Base-by-base conservation (phyloP, 2,329 filamentous ascomycete genomes). In the Monosporascus sp. region DNA sequence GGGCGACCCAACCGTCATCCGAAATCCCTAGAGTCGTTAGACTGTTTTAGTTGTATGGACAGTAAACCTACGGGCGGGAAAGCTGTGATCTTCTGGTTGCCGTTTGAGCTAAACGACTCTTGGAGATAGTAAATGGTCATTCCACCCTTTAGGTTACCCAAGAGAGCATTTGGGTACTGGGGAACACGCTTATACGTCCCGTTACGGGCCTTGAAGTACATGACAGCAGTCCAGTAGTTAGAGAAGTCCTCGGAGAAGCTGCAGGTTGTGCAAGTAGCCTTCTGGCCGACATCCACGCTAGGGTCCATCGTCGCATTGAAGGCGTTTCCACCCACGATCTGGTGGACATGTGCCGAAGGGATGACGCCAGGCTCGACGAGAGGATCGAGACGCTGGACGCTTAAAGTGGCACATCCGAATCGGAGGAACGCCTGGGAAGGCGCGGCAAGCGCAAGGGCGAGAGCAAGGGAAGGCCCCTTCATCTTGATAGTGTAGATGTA, bases 61-160 rank as follows among this genome's bases (percentile, higher is more conserved):
- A 48, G 9, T 26, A 17, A 47, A 55, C 58, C 47, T 58, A 67
- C 64, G 37, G 63, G 63, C 58, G 59, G 67, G 63, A 74, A 74
- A 24, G 71, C 66, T 7, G 70, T 74, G 40, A 74, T 68, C 57
- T 70, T 69, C 46, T 66, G 62, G 53, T 73, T 73, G 38, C 70
- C 70, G 24, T 71, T 70, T 20, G 66, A 68, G 58, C 64, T 69
- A 60, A 74, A 72, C 50, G 68, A 67, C 27, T 72, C 67, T 58
- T 70, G 67, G 11, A 72, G 67, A 52, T 75, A 75, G 64, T 75
- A 75, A 37, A 75, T 65, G 8, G 72, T 72, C 57, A 74, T 72
- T 44, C 71, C 71, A 22, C 70, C 70, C 27, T 68, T 63, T 2
- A 70, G 66, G 20, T 68, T 62, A 19, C 69, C 68, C 48, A 72